These are phyloP conservation scores for Globisporangium spinosum DNA, from an alignment of 352 stramenopile species.

Conservation along the genomic window DNA sequence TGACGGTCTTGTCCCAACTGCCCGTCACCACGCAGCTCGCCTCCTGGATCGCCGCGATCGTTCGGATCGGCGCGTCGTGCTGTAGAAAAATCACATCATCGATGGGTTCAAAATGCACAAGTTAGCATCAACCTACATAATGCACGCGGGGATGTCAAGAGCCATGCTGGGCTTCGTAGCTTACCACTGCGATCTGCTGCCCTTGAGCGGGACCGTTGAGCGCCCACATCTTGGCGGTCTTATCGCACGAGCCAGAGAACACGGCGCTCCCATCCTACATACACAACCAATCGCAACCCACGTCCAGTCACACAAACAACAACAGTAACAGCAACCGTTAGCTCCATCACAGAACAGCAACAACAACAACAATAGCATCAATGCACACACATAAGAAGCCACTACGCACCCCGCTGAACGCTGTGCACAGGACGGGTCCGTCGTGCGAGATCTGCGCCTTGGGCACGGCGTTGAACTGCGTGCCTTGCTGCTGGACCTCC, in stretches of 20 bases:
- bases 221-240: constrained; percentile 94
- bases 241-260: constrained; percentile 92
- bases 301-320: constrained; percentile 6
- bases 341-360: neutral
- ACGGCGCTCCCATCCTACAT: constrained; percentile 89
- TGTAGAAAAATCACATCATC: constrained; percentile 40
- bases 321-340: neutral
- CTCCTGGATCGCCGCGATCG: constrained; percentile 79
- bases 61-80: constrained; percentile 92
- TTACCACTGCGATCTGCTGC: constrained; percentile 76
- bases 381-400: neutral
- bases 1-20: constrained; percentile 94
- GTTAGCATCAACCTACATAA: neutral
- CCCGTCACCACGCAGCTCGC: constrained; percentile 91
- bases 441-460: constrained; percentile 88
- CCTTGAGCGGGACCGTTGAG: constrained; percentile 73
- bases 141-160: neutral
- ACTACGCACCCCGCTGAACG: constrained; percentile 75
- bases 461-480: constrained; percentile 68
- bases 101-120: constrained; percentile 4
- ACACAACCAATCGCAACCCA: constrained; percentile 1
- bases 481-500: constrained; percentile 72
- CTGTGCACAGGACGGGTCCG: constrained; percentile 89
- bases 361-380: neutral
- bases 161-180: constrained; percentile 1